phyloP scores from a whole-genome alignment of 2,329 filamentous ascomycete species.

The Onygenales sp. region DNA sequence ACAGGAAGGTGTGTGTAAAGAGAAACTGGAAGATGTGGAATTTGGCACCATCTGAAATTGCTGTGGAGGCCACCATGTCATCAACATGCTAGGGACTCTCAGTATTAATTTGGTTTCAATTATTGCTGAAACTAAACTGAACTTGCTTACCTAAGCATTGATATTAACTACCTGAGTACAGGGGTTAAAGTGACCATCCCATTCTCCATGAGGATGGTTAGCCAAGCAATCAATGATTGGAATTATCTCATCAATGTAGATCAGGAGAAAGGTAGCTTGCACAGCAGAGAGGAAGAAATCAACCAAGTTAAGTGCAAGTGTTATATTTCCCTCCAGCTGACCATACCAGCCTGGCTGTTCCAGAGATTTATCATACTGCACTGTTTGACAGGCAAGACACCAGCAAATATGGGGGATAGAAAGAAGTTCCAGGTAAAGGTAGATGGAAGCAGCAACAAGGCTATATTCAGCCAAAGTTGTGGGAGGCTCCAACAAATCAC shows the following conservation, averaged over 20 bases:
- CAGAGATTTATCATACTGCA: not conserved
- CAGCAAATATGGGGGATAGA: fast-evolving
- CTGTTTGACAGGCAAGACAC: not conserved
- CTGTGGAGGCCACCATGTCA: not conserved
- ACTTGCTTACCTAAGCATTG: not conserved
- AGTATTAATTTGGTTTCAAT: not conserved
- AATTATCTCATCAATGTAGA: not conserved
- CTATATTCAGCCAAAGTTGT: not conserved
- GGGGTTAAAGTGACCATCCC: not conserved
- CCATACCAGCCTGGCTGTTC: not conserved
- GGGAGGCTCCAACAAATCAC: not conserved
- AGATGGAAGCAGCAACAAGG: not conserved
- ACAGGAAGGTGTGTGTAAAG: not conserved
- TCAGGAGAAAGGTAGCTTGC: not conserved
- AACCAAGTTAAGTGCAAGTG: not conserved
- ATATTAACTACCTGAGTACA: not conserved
- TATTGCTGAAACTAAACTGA: not conserved
- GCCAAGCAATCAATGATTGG: not conserved
- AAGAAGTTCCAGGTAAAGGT: not conserved
- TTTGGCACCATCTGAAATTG: not conserved
- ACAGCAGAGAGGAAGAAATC: not conserved
- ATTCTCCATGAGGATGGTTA: not conserved
- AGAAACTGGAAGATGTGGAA: not conserved
- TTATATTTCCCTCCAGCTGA: not conserved
- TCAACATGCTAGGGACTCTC: not conserved